A percentile compares a stretch with the other conserved stretches of the same genome.
Conservation (phyloP, 495 filamentous ascomycete genomes). For the Penicillium fimorum region DNA sequence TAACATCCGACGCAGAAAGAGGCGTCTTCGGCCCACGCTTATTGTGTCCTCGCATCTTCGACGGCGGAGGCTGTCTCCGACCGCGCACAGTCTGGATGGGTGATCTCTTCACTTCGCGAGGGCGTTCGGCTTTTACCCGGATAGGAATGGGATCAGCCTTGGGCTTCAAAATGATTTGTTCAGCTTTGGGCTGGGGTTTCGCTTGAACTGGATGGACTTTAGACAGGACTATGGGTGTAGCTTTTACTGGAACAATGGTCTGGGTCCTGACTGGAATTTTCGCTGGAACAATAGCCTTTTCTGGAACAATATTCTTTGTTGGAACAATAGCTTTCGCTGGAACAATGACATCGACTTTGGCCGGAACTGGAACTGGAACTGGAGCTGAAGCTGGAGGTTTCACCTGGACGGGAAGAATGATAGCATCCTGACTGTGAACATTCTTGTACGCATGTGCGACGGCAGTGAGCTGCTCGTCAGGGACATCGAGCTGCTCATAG, state of each 20-base stretch:
- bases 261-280: not conserved
- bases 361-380: not conserved
- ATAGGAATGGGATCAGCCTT: slow-evolving; percentile 1
- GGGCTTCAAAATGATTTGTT: not conserved
- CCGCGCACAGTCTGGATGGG: slow-evolving; percentile 5
- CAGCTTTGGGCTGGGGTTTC: not conserved
- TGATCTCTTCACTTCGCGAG: slow-evolving; percentile 3
- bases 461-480: slow-evolving; percentile 51
- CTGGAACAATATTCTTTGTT: not conserved
- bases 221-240: not conserved
- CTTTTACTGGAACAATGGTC: not conserved
- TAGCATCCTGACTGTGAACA: slow-evolving; percentile 52
- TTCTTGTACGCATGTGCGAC: slow-evolving; percentile 57
- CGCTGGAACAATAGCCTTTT: not conserved
- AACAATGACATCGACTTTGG: not conserved
- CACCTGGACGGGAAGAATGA: slow-evolving; percentile 34
- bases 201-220: not conserved
- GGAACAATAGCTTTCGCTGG: slow-evolving; percentile 14
- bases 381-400: slow-evolving; percentile 4
- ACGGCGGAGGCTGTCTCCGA: slow-evolving; percentile 6
- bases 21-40: slow-evolving; percentile 46
- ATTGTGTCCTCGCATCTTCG: slow-evolving; percentile 10
- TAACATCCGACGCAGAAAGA: slow-evolving; percentile 46
- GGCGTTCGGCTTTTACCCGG: not conserved
- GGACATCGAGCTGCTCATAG: slow-evolving; percentile 61